Percentiles rank a stretch among this genome's conserved stretches.
Conservation (phyloP, 768 basidiomycete species). For the Daedalea quercina region DNA sequence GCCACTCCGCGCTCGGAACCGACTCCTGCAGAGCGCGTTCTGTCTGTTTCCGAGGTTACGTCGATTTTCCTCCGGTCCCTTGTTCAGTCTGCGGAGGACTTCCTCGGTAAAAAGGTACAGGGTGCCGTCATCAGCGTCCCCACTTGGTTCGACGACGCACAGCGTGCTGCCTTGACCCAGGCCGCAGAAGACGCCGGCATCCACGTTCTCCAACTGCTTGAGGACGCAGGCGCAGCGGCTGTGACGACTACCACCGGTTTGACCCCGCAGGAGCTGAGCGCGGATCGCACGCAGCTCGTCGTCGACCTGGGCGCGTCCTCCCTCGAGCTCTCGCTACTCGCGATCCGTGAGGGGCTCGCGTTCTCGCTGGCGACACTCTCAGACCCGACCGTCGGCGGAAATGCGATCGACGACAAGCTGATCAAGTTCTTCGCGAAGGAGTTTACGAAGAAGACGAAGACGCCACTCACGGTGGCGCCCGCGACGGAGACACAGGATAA, state of each 20-base stretch:
- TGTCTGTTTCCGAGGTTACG: constrained; percentile 80
- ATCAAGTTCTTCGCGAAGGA: constrained; percentile 92
- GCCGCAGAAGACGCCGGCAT: constrained; percentile 81
- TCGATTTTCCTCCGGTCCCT: constrained; percentile 83
- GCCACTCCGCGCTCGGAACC: constrained; percentile 74
- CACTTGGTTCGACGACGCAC: constrained; percentile 60
- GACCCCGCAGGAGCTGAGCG: constrained; percentile 33
- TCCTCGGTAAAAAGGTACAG: constrained; percentile 71
- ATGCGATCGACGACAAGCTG: constrained; percentile 73
- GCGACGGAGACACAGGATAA: constrained; percentile 53
- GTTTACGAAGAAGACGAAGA: constrained; percentile 94
- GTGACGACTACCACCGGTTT: constrained; percentile 45
- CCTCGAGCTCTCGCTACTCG: constrained; percentile 61
- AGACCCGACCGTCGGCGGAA: constrained; percentile 46
- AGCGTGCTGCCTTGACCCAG: constrained; percentile 61
- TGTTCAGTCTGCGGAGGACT: constrained; percentile 82
- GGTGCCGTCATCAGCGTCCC: constrained; percentile 86
- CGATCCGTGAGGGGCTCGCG: constrained; percentile 69
- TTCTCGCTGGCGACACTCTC: constrained; percentile 51
- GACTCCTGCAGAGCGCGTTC: constrained; percentile 54
- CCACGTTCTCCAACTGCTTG: constrained; percentile 77
- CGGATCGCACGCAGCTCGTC: constrained; percentile 72
- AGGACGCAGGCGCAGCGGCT: constrained; percentile 78
- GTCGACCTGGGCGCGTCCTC: constrained; percentile 79
- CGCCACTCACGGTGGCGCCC: constrained; percentile 57